Evolutionary conservation across 2,329 filamentous ascomycete genomes (phyloP).

Genomic region (Triangularia setosa): DNA sequence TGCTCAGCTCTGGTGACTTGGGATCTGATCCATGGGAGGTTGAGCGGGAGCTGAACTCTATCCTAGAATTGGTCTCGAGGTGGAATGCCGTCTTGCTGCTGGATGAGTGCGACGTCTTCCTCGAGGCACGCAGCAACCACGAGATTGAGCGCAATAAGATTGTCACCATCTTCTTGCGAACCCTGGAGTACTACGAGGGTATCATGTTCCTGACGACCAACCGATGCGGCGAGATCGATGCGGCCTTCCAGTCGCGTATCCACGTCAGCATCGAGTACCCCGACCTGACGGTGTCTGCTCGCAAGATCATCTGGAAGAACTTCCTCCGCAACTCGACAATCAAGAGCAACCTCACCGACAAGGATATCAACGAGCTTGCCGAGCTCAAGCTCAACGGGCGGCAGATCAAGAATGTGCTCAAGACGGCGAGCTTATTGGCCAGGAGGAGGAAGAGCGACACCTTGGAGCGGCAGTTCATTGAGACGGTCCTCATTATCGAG

Average conservation of each 20-base stretch:
- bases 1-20: constrained; percentile 62
- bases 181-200: constrained; percentile 46
- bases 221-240: constrained; percentile 42
- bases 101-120: constrained; percentile 55
- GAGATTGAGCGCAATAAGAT: constrained; percentile 40
- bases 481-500: constrained; percentile 30
- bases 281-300: constrained; percentile 35
- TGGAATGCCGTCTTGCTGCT: constrained; percentile 71
- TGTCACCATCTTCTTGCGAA: constrained; percentile 38
- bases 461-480: constrained; percentile 30
- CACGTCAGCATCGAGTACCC: constrained; percentile 47
- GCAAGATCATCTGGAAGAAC: constrained; percentile 37
- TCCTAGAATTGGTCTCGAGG: constrained; percentile 67
- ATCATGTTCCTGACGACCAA: constrained; percentile 49
- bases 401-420: constrained; percentile 37
- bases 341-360: constrained; percentile 28
- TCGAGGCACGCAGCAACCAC: constrained; percentile 38
- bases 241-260: constrained; percentile 45
- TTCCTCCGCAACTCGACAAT: constrained; percentile 35
- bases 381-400: constrained; percentile 35
- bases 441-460: constrained; percentile 33
- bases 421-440: constrained; percentile 33
- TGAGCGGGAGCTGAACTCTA: constrained; percentile 61
- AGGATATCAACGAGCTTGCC: constrained; percentile 37
- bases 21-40: constrained; percentile 62